Conservation (phyloP, 163 green algal genomes). For the Scenedesmus sp. region DNA sequence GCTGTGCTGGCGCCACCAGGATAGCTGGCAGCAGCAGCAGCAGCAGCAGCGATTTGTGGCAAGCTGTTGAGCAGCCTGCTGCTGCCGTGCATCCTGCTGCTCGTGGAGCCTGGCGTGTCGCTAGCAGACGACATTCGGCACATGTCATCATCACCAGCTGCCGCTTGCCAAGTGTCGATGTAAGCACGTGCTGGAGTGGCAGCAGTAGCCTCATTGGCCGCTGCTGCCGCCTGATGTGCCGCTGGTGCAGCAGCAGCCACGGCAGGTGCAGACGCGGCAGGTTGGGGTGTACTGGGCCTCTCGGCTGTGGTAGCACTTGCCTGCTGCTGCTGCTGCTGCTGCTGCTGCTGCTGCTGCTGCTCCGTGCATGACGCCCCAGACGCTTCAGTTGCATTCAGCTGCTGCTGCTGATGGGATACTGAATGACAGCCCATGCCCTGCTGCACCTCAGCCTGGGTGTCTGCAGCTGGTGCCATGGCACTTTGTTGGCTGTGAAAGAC, state of each 20-base stretch:
- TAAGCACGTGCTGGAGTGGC: conserved; percentile 15
- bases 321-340: conserved; percentile 20
- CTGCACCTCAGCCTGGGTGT: not conserved
- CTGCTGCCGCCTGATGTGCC: not conserved
- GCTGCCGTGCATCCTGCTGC: conserved; percentile 31
- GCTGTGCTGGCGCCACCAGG: not conserved
- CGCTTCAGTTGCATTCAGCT: not conserved
- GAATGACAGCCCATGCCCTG: not conserved
- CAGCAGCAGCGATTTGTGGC: not conserved
- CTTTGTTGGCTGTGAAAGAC: not conserved
- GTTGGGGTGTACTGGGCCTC: conserved; percentile 31
- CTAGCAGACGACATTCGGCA: conserved; percentile 54
- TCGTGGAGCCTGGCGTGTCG: conserved; percentile 46
- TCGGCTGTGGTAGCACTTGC: not conserved
- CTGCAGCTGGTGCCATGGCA: conserved; percentile 6
- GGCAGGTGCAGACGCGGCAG: conserved; percentile 9
- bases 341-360: not conserved
- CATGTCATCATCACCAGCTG: conserved; percentile 49
- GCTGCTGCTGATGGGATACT: not conserved
- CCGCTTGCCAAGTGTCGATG: conserved; percentile 15
- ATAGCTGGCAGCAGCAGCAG: not conserved
- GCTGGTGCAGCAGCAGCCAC: conserved; percentile 8
- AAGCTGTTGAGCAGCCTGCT: not conserved
- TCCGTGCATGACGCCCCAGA: not conserved
- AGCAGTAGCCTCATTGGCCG: conserved; percentile 47